phyloP scores from a whole-genome alignment of 495 filamentous ascomycete genomes.

The Neurospora sp. region DNA sequence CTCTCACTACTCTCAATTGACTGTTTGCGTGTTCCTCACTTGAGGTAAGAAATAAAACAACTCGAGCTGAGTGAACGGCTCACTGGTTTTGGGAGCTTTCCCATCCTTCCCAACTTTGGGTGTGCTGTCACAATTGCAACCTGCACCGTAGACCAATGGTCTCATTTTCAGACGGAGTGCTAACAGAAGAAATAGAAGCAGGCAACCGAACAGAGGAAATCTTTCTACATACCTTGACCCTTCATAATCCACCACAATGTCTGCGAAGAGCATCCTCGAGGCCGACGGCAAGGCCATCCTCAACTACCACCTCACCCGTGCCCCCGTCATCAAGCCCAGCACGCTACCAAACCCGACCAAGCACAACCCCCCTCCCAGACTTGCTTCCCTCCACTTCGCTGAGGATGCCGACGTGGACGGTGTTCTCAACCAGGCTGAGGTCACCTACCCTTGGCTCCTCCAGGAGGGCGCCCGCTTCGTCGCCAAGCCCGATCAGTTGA shows the following conservation, averaged over 20 bases:
- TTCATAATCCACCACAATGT: constrained; percentile 53
- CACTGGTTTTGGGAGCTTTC: not conserved
- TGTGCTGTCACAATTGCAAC: not conserved
- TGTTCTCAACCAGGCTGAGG: constrained; percentile 90
- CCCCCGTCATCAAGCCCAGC: constrained; percentile 94
- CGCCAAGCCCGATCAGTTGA: constrained; percentile 98
- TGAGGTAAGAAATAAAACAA: constrained; percentile 2
- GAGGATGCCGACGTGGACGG: constrained; percentile 71
- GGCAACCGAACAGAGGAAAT: constrained; percentile 5
- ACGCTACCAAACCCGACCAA: constrained; percentile 74
- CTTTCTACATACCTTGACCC: constrained; percentile 6
- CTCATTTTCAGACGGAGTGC: not conserved
- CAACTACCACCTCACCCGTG: constrained; percentile 99
- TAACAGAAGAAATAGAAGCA: constrained; percentile 4
- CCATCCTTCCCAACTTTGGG: not conserved
- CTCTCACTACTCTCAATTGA: constrained; percentile 2
- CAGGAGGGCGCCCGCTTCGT: constrained; percentile 79
- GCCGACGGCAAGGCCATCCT: constrained; percentile 99
- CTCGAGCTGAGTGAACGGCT: not conserved
- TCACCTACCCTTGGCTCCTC: constrained; percentile 91
- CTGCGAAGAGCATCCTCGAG: constrained; percentile 95
- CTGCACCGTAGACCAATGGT: not conserved
- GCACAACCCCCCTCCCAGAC: constrained; percentile 86
- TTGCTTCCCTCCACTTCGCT: constrained; percentile 88
- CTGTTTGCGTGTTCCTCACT: constrained; percentile 12